Percentiles rank a stretch among this genome's conserved stretches.
Conservation (phyloP, 2,329 filamentous ascomycete species). For the Pyricularia sp. region DNA sequence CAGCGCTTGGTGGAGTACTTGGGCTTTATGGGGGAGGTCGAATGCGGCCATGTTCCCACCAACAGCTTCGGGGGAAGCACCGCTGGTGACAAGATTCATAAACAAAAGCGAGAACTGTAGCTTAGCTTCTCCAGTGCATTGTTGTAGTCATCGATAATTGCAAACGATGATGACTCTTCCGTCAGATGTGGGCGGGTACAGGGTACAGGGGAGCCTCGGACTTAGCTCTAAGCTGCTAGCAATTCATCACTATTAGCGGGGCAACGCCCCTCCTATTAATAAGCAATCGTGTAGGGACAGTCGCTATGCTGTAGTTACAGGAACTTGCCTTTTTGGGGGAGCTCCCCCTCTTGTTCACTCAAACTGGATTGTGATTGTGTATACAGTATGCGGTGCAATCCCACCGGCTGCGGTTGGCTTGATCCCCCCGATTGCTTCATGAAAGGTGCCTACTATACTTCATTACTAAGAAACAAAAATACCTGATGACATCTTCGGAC, state of each 20-base stretch:
- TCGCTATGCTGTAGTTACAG: background rate
- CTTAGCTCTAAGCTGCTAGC: background rate
- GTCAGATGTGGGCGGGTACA: background rate
- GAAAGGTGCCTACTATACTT: background rate
- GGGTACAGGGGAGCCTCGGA: background rate
- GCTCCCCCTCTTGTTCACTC: background rate
- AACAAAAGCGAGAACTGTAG: background rate
- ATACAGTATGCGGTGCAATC: background rate
- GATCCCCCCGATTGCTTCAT: background rate
- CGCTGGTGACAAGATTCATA: background rate
- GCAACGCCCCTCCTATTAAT: background rate
- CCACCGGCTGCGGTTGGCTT: background rate
- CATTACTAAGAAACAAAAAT: background rate
- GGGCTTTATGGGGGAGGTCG: background rate
- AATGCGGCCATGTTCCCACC: background rate
- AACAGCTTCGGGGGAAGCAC: background rate
- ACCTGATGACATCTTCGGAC: background rate
- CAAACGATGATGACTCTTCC: background rate
- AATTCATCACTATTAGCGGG: background rate
- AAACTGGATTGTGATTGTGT: background rate
- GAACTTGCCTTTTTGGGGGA: background rate
- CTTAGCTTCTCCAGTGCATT: background rate
- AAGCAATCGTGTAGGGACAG: background rate
- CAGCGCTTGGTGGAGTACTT: background rate
- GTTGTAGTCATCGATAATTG: background rate